Percentiles rank a stretch among this genome's conserved stretches.
Evolutionary conservation across 2,329 filamentous ascomycete species (phyloP).

Genomic region (Cadophora sp.): DNA sequence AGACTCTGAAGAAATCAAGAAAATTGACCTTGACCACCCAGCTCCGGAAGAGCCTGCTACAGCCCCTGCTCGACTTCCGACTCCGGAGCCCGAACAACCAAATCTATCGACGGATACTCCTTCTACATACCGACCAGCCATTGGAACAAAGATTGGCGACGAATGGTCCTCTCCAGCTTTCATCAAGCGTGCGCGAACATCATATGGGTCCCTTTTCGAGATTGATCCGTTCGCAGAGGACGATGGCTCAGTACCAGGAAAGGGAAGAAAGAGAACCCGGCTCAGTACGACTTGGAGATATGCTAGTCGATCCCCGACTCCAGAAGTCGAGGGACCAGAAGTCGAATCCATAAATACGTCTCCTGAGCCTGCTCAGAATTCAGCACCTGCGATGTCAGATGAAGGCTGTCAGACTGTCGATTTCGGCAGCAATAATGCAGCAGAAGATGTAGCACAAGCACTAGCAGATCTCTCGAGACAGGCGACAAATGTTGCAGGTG

Average conservation of each 20-base stretch:
- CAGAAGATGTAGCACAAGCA: conserved; percentile 33
- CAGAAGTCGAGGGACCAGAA: conserved; percentile 51
- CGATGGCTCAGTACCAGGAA: conserved; percentile 64
- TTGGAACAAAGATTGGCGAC: conserved; percentile 48
- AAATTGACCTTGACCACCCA: conserved; percentile 60
- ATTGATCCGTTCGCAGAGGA: conserved; percentile 73
- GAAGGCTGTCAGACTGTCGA: conserved; percentile 51
- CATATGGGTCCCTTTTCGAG: conserved; percentile 71
- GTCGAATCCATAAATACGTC: conserved; percentile 19
- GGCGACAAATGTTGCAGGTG: conserved; percentile 30
- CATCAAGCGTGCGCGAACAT: conserved; percentile 72
- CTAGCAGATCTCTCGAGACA: conserved; percentile 35
- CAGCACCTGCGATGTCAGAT: conserved; percentile 45
- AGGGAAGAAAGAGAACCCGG: conserved; percentile 72
- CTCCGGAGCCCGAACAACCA: conserved; percentile 36
- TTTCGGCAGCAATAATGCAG: conserved; percentile 39
- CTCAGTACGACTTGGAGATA: conserved; percentile 78
- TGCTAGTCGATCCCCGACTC: conserved; percentile 73
- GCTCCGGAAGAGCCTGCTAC: conserved; percentile 32
- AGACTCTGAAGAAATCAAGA: conserved; percentile 54
- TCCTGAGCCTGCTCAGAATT: conserved; percentile 29
- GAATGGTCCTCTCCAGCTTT: conserved; percentile 83
- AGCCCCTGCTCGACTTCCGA: conserved; percentile 29
- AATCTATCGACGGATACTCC: conserved; percentile 32
- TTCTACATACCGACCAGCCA: conserved; percentile 45